phyloP scores from a whole-genome alignment of 106 monocot genomes.

The Acorus calamus region DNA sequence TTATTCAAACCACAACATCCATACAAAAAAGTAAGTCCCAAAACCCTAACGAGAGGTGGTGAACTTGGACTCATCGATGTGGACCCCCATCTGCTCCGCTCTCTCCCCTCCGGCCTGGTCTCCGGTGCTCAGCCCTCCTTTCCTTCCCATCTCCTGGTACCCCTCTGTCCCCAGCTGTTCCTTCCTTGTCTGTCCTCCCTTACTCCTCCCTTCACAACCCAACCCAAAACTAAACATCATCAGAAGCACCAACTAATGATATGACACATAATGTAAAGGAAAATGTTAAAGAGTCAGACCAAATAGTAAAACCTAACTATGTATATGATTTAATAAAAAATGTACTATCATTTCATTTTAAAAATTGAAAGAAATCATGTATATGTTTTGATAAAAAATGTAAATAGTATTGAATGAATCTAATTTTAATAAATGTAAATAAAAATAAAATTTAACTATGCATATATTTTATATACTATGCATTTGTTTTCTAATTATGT shows the following conservation, averaged over 20 bases:
- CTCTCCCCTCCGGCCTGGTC: slow-evolving; percentile 57
- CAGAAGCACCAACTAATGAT: neutral
- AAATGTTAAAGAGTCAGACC: neutral
- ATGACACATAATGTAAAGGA: neutral
- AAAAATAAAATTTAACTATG: no score
- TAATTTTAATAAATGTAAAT: no score
- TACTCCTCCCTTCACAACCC: slow-evolving; percentile 29
- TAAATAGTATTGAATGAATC: no score
- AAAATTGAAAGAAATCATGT: no score
- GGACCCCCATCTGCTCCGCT: slow-evolving; percentile 27
- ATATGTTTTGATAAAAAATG: no score
- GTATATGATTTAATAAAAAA: no score
- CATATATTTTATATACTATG: no score
- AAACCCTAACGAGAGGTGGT: neutral
- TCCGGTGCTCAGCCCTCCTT: slow-evolving; percentile 50
- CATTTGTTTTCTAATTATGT: no score
- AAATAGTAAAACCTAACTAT: neutral
- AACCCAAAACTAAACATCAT: neutral
- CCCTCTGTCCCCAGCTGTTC: slow-evolving; percentile 59
- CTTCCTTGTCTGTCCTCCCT: slow-evolving; percentile 64
- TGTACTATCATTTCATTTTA: no score
- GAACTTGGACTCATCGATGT: slow-evolving; percentile 56
- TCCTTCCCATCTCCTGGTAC: slow-evolving; percentile 59
- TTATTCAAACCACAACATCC: no score
- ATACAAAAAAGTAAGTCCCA: no score